Evolutionary conservation across 306 rosid species (phyloP), one percentile per base, ranked within the genome.

Genomic region (Sicyos edulis): DNA sequence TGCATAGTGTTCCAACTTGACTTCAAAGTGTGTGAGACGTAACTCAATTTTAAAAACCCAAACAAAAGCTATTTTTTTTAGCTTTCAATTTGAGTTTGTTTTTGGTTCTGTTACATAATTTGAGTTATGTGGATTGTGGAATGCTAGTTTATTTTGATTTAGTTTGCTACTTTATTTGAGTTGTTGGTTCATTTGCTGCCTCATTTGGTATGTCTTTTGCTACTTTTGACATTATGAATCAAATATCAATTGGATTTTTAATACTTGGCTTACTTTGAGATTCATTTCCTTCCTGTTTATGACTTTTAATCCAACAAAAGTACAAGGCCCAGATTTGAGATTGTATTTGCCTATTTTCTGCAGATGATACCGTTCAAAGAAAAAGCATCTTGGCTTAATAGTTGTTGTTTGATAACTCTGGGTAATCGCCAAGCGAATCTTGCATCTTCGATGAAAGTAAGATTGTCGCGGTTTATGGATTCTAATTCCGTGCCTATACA

Each of bases 391-490:
- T 72, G 15, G 73, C 16, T 55, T 50, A 51, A 26, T 54, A 82
- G 53, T 20, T 51, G 65, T 72, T 34, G 1, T 62, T 15, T 5
- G n/a, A n/a, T n/a, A n/a, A 19, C n/a, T 40, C 20, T 49, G 68
- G 54, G 54, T 19, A 47, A 11, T 61, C 74, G 37, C 15, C 51
- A 10, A 73, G 37, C 74, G 15, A 53, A 47, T 8, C 54, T 72
- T 21, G 64, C 21, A 34, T 73, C 45, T 11, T 51, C 76, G 16
- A 6, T 51, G 77, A 78, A 71, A 78, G 80, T 32, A 5, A 59
- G 78, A 54, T 74, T 82, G 82, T 61, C 80, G 9, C 69, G 75
- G 44, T 76, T 49, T 55, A 77, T 71, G 3, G 83, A 73, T 64
- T 70, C 82, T 7, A 54, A 76, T 16, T 56, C 69, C n/a, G 50